Evolutionary conservation across 2,329 filamentous ascomycete genomes (phyloP).

Genomic region (Aspergillus nomiae): DNA sequence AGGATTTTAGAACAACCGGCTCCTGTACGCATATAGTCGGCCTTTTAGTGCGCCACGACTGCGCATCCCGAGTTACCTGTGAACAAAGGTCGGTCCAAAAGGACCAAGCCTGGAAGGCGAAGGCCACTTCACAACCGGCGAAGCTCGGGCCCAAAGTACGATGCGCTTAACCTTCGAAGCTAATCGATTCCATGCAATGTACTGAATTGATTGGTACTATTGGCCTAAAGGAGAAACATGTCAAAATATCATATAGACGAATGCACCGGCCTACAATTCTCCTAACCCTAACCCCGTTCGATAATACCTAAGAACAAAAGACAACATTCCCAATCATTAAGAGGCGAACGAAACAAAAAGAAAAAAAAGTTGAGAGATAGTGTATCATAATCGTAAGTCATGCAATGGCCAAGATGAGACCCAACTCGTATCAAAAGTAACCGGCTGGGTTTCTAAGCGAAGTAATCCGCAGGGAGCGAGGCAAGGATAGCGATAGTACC

Average conservation of each 20-base stretch:
- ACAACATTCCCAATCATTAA: slow-evolving; percentile 1
- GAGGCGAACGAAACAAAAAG: too few species aligned
- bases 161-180: neutral
- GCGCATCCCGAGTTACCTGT: neutral
- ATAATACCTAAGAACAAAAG: slow-evolving; percentile 2
- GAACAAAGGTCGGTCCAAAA: neutral
- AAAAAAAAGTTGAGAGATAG: neutral
- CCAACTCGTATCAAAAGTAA: neutral
- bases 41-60: neutral
- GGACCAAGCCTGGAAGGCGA: neutral
- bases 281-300: neutral
- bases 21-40: neutral
- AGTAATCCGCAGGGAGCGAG: slow-evolving; percentile 46
- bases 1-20: neutral
- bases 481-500: slow-evolving; percentile 44
- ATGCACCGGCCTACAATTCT: neutral
- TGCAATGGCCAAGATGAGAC: neutral
- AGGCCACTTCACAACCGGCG: neutral
- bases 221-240: neutral
- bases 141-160: neutral
- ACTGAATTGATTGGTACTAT: neutral
- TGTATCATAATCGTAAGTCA: slow-evolving; percentile 4
- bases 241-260: slow-evolving; percentile 1
- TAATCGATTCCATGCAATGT: neutral
- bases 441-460: slow-evolving; percentile 29